Conservation (phyloP, 2,329 filamentous ascomycete genomes). For the Alternaria gansuensis region DNA sequence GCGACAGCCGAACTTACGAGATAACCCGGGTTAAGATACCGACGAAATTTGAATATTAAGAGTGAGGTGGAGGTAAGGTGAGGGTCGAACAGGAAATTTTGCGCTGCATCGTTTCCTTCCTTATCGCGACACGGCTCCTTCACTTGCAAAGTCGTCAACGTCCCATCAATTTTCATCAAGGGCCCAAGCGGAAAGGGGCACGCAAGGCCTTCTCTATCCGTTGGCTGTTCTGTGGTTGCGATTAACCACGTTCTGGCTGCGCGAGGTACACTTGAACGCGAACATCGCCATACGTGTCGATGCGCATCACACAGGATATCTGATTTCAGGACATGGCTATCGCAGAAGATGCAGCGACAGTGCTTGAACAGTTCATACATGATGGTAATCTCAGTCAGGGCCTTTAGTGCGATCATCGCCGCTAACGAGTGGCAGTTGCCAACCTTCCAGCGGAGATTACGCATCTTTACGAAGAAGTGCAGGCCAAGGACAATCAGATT, state of each 20-base stretch:
- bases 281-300: constrained; percentile 8
- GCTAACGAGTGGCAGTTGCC: constrained; percentile 61
- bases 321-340: constrained; percentile 42
- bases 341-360: constrained; percentile 70
- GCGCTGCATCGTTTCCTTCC: constrained; percentile 13
- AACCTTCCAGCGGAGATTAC: constrained; percentile 84
- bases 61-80: neutral
- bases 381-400: constrained; percentile 60
- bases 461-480: constrained; percentile 83
- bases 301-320: neutral
- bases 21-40: neutral
- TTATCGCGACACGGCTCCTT: constrained; percentile 17
- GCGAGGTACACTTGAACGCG: neutral
- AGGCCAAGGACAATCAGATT: constrained; percentile 78
- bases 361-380: constrained; percentile 81
- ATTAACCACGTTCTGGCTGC: constrained; percentile 1
- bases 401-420: neutral
- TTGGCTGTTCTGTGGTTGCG: neutral
- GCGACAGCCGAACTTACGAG: constrained; percentile 1
- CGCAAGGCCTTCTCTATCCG: neutral
- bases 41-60: neutral
- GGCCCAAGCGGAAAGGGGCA: constrained; percentile 7
- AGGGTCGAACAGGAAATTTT: constrained; percentile 4
- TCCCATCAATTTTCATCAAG: constrained; percentile 32
- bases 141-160: constrained; percentile 30